These are phyloP conservation scores for Candida tropicalis DNA, from an alignment of 1,139 yeast genomes.

Conservation along the genomic window DNA sequence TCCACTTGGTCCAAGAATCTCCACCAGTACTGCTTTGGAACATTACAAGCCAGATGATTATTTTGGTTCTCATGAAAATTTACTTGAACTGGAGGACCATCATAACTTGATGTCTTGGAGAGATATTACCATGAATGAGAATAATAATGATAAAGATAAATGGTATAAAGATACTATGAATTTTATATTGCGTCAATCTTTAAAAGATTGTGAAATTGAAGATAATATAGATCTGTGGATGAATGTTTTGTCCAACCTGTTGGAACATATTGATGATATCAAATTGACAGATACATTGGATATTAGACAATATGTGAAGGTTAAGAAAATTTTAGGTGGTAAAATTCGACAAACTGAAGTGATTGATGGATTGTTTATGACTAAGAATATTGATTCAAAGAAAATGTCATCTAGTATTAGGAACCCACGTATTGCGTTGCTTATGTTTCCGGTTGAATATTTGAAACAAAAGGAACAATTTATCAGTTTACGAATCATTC, in stretches of 20 bases:
- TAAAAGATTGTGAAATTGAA: constrained; percentile 55
- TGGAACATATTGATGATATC: constrained; percentile 30
- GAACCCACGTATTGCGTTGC: constrained; percentile 75
- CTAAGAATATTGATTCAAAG: constrained; percentile 82
- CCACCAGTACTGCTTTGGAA: constrained; percentile 13
- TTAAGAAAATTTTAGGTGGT: constrained; percentile 84
- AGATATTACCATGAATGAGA: constrained; percentile 5
- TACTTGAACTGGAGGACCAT: neutral
- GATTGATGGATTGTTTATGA: constrained; percentile 80
- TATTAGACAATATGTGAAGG: constrained; percentile 82
- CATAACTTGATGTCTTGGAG: constrained; percentile 6
- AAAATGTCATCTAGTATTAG: constrained; percentile 67
- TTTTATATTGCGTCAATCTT: constrained; percentile 60
- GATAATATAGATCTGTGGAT: constrained; percentile 49
- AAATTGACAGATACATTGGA: constrained; percentile 73
- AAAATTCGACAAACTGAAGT: constrained; percentile 58
- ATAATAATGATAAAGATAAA: constrained; percentile 17
- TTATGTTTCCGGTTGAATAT: constrained; percentile 90
- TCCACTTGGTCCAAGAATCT: constrained; percentile 14
- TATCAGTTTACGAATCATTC: constrained; percentile 78
- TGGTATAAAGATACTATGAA: constrained; percentile 30
- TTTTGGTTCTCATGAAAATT: constrained; percentile 8
- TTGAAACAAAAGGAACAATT: constrained; percentile 71
- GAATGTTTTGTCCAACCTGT: constrained; percentile 25
- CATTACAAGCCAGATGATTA: constrained; percentile 6